A percentile compares a stretch with the other conserved stretches of the same genome.
Conservation (phyloP, 768 basidiomycete species). For the Boletus rubroflammeus region DNA sequence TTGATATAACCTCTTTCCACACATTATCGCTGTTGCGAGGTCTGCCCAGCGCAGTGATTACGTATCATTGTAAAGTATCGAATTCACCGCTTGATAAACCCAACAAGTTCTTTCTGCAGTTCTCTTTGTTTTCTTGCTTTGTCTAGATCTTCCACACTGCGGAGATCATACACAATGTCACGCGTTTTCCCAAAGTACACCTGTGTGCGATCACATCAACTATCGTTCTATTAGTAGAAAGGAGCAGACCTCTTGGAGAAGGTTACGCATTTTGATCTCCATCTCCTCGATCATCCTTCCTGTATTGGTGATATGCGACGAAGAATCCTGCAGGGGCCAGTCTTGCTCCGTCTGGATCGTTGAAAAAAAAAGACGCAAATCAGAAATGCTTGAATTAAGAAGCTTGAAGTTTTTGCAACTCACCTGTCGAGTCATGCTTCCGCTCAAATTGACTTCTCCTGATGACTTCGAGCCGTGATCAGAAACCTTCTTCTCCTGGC, state of each 20-base stretch:
- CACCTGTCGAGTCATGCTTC: conserved; percentile 97
- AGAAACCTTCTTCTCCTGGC: conserved; percentile 34
- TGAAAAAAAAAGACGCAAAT: conserved; percentile 9
- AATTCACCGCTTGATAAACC: conserved; percentile 69
- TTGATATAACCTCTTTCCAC: conserved; percentile 11
- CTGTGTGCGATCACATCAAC: conserved; percentile 34
- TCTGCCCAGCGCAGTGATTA: conserved; percentile 7
- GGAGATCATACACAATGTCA: conserved; percentile 89
- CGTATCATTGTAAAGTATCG: conserved; percentile 15
- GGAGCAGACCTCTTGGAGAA: conserved; percentile 72
- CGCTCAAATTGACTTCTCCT: conserved; percentile 82
- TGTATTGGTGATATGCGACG: conserved; percentile 90
- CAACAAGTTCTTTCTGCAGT: conserved; percentile 87
- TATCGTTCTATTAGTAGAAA: neutral
- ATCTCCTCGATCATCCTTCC: conserved; percentile 97
- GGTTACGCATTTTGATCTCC: conserved; percentile 98
- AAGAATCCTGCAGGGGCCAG: conserved; percentile 70
- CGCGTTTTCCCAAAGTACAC: conserved; percentile 97
- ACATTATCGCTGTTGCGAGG: neutral
- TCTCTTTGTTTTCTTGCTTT: conserved; percentile 76
- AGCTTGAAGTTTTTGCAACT: conserved; percentile 25
- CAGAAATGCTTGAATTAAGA: conserved; percentile 6
- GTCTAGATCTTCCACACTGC: conserved; percentile 84
- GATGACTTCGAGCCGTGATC: conserved; percentile 54
- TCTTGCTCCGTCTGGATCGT: conserved; percentile 76